Base-by-base conservation (phyloP, 306 rosid species). In the Vigna nakashimae region DNA sequence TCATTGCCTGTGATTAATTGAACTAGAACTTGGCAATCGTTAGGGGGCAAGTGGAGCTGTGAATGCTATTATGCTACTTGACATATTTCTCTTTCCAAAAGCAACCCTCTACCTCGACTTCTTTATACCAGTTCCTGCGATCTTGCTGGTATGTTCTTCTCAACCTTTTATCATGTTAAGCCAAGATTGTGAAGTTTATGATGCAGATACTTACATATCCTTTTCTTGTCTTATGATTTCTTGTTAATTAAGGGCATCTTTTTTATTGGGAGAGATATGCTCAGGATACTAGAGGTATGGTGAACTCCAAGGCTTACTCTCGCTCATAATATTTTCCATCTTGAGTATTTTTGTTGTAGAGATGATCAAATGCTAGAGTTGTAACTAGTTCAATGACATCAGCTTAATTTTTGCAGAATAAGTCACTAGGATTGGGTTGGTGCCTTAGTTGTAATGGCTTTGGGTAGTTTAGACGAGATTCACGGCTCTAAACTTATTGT, bases 41-140 rank as follows among this genome's bases (percentile, higher is more conserved):
- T 75, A 92, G 99, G 99, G 97, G 12, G 99, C 98, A 76, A 92
- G 97, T 71, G 98, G 91, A 71, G 97, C 96, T 32, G 91, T 92
- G 75, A 88, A 91, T 75, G 99, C 98, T 32, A 81, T 95, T 48
- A 79, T 89, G 87, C 82, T 95, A 80, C 97, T 95, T 59, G 79
- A 85, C 65, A 87, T 95, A 86, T 95, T 92, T 83, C 99, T 95
- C 88, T 71, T 73, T 82, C 99, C 99, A 34, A 87, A 34, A 69
- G 65, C 89, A 4, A 92, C 96, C 69, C 57, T 92, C 46, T 89
- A 86, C 83, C 55, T 92, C 0, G 52, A 92, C 38, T 87, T 92
- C 32, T 7, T 92, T 48, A 85, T 95, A 79, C 98, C 98, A 20
- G 90, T 92, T 86, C 98, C 98, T 65, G 98, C 97, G 32, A 62